Evolutionary conservation across 2,329 filamentous ascomycete genomes (phyloP).

Genomic region (Hypoxylon sp.): DNA sequence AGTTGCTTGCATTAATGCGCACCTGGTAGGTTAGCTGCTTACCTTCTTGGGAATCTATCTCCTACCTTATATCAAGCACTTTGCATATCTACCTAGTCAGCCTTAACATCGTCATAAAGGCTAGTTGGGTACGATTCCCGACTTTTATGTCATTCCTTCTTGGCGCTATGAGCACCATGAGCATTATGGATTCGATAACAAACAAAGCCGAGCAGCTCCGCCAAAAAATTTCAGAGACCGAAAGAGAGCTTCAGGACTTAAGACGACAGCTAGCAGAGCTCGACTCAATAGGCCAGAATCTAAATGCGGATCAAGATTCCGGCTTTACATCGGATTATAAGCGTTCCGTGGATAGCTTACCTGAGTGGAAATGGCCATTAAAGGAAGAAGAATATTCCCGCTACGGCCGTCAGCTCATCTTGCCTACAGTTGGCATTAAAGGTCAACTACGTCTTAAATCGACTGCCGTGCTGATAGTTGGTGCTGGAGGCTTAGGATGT

Average conservation of each 20-base stretch:
- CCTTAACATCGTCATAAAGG: constrained; percentile 25
- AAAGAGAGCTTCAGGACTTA: constrained; percentile 64
- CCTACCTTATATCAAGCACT: not conserved
- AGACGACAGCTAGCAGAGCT: constrained; percentile 62
- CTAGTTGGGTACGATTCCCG: constrained; percentile 4
- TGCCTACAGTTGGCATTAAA: constrained; percentile 83
- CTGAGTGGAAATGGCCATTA: constrained; percentile 76
- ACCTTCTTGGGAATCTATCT: constrained; percentile 16
- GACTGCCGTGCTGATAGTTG: constrained; percentile 83
- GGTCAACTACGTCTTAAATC: constrained; percentile 82
- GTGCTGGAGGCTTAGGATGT: constrained; percentile 90
- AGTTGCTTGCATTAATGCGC: too few species aligned
- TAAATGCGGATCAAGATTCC: constrained; percentile 8
- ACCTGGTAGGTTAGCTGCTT: constrained; percentile 18
- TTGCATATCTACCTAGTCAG: constrained; percentile 22
- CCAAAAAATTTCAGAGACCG: constrained; percentile 63
- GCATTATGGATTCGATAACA: constrained; percentile 33
- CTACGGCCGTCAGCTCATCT: constrained; percentile 92
- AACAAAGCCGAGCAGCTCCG: constrained; percentile 59
- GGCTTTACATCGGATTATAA: constrained; percentile 9
- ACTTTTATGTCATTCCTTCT: constrained; percentile 7
- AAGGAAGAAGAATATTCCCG: constrained; percentile 81
- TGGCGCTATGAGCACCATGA: constrained; percentile 5
- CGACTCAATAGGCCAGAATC: constrained; percentile 52
- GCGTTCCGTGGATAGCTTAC: constrained; percentile 13